These are phyloP conservation scores for Tricladium varicosporioides DNA, from an alignment of 2,329 filamentous ascomycete genomes.

Conservation along the genomic window DNA sequence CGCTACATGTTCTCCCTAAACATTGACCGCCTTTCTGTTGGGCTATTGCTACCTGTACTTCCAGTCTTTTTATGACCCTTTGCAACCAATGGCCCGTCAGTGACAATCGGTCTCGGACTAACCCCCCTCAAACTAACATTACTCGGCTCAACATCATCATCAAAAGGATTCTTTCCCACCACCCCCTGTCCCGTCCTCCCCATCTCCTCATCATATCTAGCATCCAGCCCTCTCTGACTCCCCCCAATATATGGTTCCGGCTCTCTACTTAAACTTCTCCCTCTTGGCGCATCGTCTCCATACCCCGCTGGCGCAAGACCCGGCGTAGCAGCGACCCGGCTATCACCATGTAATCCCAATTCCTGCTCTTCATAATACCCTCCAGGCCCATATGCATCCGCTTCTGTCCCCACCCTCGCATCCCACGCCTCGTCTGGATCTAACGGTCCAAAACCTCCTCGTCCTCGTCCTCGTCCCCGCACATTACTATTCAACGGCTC, in stretches of 20 bases:
- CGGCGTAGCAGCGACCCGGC: conserved; percentile 45
- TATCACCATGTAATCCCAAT: conserved; percentile 50
- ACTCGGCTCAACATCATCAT: conserved; percentile 61
- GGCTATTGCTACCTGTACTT: conserved; percentile 55
- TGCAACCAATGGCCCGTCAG: conserved; percentile 31
- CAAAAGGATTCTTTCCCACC: conserved; percentile 61
- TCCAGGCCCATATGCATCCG: conserved; percentile 57
- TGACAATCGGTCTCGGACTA: conserved; percentile 71
- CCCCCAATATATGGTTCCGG: conserved; percentile 37
- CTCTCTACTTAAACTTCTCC: conserved; percentile 45
- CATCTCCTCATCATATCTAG: conserved; percentile 45
- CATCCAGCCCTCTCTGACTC: conserved; percentile 42
- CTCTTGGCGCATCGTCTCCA: conserved; percentile 39
- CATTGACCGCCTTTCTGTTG: conserved; percentile 66
- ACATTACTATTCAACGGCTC: conserved; percentile 43
- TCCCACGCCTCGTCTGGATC: conserved; percentile 90
- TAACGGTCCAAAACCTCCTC: conserved; percentile 60
- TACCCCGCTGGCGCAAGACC: conserved; percentile 38
- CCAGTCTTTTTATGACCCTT: conserved; percentile 31
- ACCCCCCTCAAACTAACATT: conserved; percentile 65
- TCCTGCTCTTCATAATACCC: conserved; percentile 78
- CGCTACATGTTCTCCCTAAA: conserved; percentile 66
- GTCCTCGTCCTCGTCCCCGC: conserved; percentile 41
- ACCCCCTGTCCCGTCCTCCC: conserved; percentile 37
- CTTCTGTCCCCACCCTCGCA: conserved; percentile 71